Base-by-base conservation (phyloP, 371 early-diverging fungal species). In the Umbelopsis sp. region DNA sequence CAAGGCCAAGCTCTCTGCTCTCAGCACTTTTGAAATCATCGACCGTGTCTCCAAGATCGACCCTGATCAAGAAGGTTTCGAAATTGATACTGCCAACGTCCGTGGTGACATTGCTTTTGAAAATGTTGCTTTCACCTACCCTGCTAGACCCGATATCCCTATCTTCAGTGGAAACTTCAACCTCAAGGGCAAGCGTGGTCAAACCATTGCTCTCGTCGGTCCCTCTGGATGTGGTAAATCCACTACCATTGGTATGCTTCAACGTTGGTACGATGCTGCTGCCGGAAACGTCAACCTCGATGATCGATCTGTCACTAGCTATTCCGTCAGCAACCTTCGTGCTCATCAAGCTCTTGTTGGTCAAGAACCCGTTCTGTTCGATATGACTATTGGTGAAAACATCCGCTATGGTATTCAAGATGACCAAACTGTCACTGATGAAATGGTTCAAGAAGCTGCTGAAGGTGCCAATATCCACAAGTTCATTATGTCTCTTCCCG, bases 171-270 rank as follows among this genome's bases (percentile, higher is more conserved):
- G 93, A 37, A 77, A 79, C 48, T 75, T 98, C 69, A 85, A 88
- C 67, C 76, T 97, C 32, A 76, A 85, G 46, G 91, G 94, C 46
- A 76, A 83, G 65, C 83, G 89, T 5, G 93, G 94, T 44, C 86
- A 94, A 75, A 92, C 88, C 3, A 90, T 94, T n/a, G 97, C 96
- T 5, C 76, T 96, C 16, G 96, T 95, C 2, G 97, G 97, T 7
- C 88, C 92, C 4, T 89, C 89, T 8, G 96, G 96, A 14, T 93
- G 94, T 69, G 96, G 97, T 48, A 96, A 96, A 76, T 87, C 88
- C 16, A 96, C 97, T 0, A 87, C 89, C 11, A 87, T 96, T 72
- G 90, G 89, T 69, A 86, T 96, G 73, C 72, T 97, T 25, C 91
- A 94, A 80, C 89, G 97, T 1, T 93, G 92, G 80, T 97, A 96